Percentiles rank a stretch among this genome's conserved stretches.
Evolutionary conservation across 2,329 filamentous ascomycete genomes (phyloP).

Genomic region (Dactylellina cionopaga): DNA sequence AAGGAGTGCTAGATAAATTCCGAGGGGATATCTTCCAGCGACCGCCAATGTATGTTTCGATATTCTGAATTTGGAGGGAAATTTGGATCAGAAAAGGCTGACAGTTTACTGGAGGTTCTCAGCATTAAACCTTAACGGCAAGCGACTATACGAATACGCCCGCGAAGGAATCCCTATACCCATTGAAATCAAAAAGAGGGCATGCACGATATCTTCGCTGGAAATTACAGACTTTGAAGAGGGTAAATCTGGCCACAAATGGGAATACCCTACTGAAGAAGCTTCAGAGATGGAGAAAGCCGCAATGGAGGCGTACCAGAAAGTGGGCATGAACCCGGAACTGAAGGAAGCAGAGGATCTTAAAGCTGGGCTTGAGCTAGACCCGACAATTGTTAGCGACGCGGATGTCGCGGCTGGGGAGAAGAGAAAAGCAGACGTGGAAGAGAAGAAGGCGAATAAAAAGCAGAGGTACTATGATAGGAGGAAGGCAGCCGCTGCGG

Average conservation of each 20-base stretch:
- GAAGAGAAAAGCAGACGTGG: constrained; percentile 8
- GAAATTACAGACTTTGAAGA: constrained; percentile 88
- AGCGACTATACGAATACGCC: constrained; percentile 95
- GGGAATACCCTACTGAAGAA: constrained; percentile 75
- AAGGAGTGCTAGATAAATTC: constrained; percentile 78
- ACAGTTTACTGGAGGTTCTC: constrained; percentile 70
- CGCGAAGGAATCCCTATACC: constrained; percentile 87
- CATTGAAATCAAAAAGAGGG: constrained; percentile 80
- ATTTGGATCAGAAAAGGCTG: not conserved
- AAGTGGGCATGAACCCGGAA: constrained; percentile 23
- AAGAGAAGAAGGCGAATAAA: not conserved
- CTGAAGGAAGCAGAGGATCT: constrained; percentile 6
- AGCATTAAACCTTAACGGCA: constrained; percentile 90
- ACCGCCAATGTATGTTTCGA: constrained; percentile 77
- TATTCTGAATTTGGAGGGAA: too few species aligned
- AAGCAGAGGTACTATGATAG: constrained; percentile 4
- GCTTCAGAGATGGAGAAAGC: constrained; percentile 73
- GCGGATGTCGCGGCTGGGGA: constrained; percentile 7
- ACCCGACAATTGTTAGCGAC: not conserved
- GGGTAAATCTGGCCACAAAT: constrained; percentile 79
- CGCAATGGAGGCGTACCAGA: constrained; percentile 56
- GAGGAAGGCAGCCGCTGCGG: not conserved
- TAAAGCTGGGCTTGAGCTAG: not conserved
- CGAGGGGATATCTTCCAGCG: constrained; percentile 86
- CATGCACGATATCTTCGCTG: constrained; percentile 79